Base-by-base conservation (phyloP, 305 asterid genomes). In the Rubia tinctorum region DNA sequence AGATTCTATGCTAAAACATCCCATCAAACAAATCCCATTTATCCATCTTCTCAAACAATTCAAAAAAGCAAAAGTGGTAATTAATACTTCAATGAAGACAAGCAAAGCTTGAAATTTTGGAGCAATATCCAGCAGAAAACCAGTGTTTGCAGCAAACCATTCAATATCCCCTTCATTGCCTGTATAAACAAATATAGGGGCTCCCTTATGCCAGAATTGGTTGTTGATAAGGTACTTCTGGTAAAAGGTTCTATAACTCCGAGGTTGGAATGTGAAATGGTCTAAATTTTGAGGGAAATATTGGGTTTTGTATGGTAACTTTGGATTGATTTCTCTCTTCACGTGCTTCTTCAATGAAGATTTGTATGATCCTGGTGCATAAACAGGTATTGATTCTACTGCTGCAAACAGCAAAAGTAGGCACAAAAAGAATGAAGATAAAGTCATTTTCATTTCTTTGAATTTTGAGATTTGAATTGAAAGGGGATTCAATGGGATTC, bases 121-220 rank as follows among this genome's bases (percentile, higher is more conserved):
- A 71, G 95, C 95, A 79, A 89, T 87, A 69, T 91, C 91, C 80
- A 84, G 85, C 90, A 91, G 25, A 84, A 88, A 90, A 18, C 95
- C 92, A 68, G 96, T 81, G 39, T 90, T 90, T 25, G 84, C 83
- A 71, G 97, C 95, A 80, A 89, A 91, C 97, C 93, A 91, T 58
- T 86, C 95, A 79, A 91, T 89, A 25, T 88, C 90, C 37, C 95
- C 95, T 88, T 88, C 95, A 73, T 90, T 90, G 11, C 95, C 95
- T 8, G 96, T 86, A 82, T 87, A 90, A 6, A 90, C 95, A 82
- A 90, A 88, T 0, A 90, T 84, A 30, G 95, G 91, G 49, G 70
- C 86, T 64, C 91, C 91, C 61, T 79, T 85, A 14, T 78, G 60
- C 97, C 97, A 91, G 71, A 76, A 79, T 34, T 84, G 66, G 47